Conservation (phyloP, 2,329 filamentous ascomycete species). For the Macrophomina pseudophaseolina region DNA sequence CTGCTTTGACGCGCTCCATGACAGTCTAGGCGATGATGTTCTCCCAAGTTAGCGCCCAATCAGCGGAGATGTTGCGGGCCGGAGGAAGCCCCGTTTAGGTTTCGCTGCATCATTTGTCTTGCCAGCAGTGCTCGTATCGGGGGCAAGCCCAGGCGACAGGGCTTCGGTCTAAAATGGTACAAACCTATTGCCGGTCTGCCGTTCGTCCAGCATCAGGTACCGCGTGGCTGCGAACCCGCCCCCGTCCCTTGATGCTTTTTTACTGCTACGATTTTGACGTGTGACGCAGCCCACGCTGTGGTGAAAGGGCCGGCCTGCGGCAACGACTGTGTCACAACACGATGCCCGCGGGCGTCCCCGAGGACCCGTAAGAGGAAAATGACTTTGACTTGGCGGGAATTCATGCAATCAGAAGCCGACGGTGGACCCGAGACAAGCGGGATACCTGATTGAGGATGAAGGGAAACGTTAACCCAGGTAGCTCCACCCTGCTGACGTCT, state of each 20-base stretch:
- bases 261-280: not conserved
- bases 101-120: slow-evolving; percentile 17
- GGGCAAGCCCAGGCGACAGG: slow-evolving; percentile 20
- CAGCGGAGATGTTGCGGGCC: slow-evolving; percentile 5
- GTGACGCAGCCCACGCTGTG: slow-evolving; percentile 1
- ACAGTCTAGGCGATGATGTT: slow-evolving; percentile 21
- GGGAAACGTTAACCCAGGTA: not conserved
- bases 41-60: slow-evolving; percentile 4
- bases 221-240: not conserved
- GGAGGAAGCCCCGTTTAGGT: slow-evolving; percentile 19
- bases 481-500: slow-evolving; percentile 7
- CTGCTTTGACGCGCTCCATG: slow-evolving; percentile 16
- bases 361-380: not conserved
- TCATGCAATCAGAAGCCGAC: not conserved
- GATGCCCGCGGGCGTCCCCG: not conserved
- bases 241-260: not conserved
- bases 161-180: slow-evolving; percentile 4
- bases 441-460: not conserved
- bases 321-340: not conserved
- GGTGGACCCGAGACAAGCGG: not conserved
- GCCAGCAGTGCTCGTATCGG: slow-evolving; percentile 20
- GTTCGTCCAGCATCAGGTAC: not conserved
- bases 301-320: not conserved
- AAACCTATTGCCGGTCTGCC: slow-evolving; percentile 15
- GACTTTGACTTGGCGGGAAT: not conserved